Base-by-base conservation (phyloP, 192 early-diverging fungal genomes). In the Jimgerdemannia flammicorona region DNA sequence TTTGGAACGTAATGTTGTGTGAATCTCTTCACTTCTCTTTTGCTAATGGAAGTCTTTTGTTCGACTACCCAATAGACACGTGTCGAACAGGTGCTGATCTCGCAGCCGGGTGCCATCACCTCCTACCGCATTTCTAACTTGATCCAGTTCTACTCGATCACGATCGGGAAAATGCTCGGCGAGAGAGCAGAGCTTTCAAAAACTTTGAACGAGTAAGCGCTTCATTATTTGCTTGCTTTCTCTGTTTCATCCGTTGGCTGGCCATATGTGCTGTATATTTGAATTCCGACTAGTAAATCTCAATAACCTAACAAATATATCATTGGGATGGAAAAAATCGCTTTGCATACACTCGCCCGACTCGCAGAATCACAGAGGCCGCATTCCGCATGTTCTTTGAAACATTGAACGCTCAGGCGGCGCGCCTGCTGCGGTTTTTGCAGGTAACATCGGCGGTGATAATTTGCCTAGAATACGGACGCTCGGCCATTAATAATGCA, bases 101-200 rank as follows among this genome's bases (percentile, higher is more conserved):
- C 91, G 9, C 88, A 91, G 72, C 86, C 83, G 3, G 87, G 86
- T 64, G 83, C 92, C 19, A 87, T 93, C 20, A 86, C 84, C 2
- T 85, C 87, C 3, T 95, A 92, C 77, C 87, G 87, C 43, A 81
- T 94, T 8, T 84, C 88, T 0, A 93, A 92, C 72, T 83, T 92
- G 3, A 85, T 94, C 72, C 91, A 93, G 74, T 95, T 94, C 74
- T 95, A 95, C 77, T 82, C 84, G 11, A 77, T 86, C 39, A 95
- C 91, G 0, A 88, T 95, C 42, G 76, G 77, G 6, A 82, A 79
- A 40, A 82, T 93, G 17, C 78, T 95, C 44, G 89, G 90, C 7
- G 65, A 80, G 49, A 71, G 80, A 29, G 85, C 89, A 2, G 63
- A 77, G 40, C 80, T 95, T 9, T 80, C 85, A 19, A 81, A 79